Evolutionary conservation across 2,329 filamentous ascomycete genomes (phyloP), one percentile per base, ranked within the genome.

Genomic region (Chrysosporium queenslandicum): DNA sequence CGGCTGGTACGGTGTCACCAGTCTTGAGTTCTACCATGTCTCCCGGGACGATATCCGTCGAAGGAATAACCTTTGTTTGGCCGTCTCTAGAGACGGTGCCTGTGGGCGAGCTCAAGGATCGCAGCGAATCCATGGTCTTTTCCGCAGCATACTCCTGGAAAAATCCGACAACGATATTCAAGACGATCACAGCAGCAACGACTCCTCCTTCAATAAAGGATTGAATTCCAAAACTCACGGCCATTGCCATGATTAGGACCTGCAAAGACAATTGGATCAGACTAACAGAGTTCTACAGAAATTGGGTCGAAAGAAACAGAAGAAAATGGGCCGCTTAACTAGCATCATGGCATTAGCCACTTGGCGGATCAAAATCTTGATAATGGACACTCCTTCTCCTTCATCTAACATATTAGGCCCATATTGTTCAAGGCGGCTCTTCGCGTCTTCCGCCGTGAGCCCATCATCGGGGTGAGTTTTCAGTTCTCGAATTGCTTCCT

Each of bases 281-380:
- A 58, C 53, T 53, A 56, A 56, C 54, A 56, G 51, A 56, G 50
- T 49, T 53, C 54, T 36, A 50, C 45, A 29, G 2, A 27, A 50
- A 49, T 41, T 46, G 45, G 42, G 36, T 37, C n/a, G 36, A 40
- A 53, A 56, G 52, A 46, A 45, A 41, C 23, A 37, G 46, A 40
- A 29, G 40, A 29, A 46, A 58, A 56, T 59, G 57, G 57, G 56
- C 53, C 54, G 54, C 57, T 59, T 65, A 67, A 81, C 82, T 67
- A 85, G 65, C 57, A 78, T 84, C 77, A 85, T 78, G 20, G 81
- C 81, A 64, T 85, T 85, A 57, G 80, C 80, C 36, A 85, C 71
- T 61, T 85, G 82, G 20, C 75, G 73, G 34, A 83, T 67, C n/a
- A 85, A 68, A 56, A 85, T 85, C 61, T 82, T 88, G 65, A 76